Conservation (phyloP, 2,329 filamentous ascomycete genomes). For the Trichoderma simmonsii region DNA sequence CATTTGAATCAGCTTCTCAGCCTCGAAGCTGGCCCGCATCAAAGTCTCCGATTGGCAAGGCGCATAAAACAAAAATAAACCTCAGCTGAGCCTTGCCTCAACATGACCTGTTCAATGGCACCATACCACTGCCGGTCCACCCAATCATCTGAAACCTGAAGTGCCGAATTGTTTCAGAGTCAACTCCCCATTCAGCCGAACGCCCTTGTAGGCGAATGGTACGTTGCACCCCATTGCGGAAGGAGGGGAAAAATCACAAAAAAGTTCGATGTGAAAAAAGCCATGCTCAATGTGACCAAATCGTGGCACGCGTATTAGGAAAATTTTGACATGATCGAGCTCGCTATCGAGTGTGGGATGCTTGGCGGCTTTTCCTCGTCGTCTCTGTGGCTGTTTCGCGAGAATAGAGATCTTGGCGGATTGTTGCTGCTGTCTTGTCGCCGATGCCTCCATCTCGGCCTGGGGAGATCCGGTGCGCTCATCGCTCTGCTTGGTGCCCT, state of each 20-base stretch:
- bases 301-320: neutral
- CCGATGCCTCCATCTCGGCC: conserved; percentile 1
- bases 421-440: neutral
- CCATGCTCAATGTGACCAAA: neutral
- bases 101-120: conserved; percentile 6
- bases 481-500: conserved; percentile 16
- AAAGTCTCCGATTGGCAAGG: neutral
- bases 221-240: neutral
- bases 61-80: neutral
- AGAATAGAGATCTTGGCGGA: conserved; percentile 14
- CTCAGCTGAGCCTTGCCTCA: conserved; percentile 4
- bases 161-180: conserved; percentile 12
- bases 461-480: conserved; percentile 16
- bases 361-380: conserved; percentile 3
- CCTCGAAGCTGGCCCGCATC: neutral
- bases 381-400: conserved; percentile 10
- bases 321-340: conserved; percentile 5
- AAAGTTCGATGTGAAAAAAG: neutral
- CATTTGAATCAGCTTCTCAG: neutral
- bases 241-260: neutral
- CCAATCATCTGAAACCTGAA: conserved; percentile 9
- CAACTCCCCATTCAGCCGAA: neutral
- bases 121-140: neutral
- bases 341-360: conserved; percentile 11
- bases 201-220: neutral